Percentiles rank a stretch among this genome's conserved stretches.
Evolutionary conservation across 352 stramenopile genomes (phyloP).

Genomic region (Globisporangium irregulare): DNA sequence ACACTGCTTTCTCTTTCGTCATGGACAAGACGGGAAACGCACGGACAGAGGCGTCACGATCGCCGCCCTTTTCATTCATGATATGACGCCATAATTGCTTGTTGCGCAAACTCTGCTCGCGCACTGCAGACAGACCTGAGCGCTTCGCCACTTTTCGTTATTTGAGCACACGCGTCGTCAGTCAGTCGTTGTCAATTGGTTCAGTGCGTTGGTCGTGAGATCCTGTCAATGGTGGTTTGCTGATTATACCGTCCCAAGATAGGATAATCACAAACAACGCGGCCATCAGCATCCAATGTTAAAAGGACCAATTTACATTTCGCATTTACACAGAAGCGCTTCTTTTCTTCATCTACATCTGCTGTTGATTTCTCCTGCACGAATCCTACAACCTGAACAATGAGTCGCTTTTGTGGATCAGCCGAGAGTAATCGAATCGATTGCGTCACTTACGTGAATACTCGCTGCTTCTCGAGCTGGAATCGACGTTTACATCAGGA

Average conservation of each 20-base stretch:
- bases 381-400: too few relatives aligned
- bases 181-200: background rate
- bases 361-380: background rate
- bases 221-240: background rate
- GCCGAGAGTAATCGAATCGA: background rate
- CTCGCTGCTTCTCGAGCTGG: background rate
- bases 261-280: background rate
- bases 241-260: background rate
- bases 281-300: background rate
- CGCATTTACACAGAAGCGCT: background rate
- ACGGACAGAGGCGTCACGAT: too few relatives aligned
- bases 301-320: conserved; percentile 4
- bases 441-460: background rate
- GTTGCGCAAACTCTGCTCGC: too few relatives aligned
- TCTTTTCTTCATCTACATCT: background rate
- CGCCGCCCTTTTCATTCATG: too few relatives aligned
- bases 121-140: background rate
- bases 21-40: too few relatives aligned
- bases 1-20: too few relatives aligned
- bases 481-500: conserved; percentile 31
- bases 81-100: too few relatives aligned
- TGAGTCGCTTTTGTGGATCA: background rate
- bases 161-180: background rate
- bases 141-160: background rate
- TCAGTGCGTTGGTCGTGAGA: background rate